Evolutionary conservation across 306 rosid genomes (phyloP).

Genomic region (Alnus rubra): DNA sequence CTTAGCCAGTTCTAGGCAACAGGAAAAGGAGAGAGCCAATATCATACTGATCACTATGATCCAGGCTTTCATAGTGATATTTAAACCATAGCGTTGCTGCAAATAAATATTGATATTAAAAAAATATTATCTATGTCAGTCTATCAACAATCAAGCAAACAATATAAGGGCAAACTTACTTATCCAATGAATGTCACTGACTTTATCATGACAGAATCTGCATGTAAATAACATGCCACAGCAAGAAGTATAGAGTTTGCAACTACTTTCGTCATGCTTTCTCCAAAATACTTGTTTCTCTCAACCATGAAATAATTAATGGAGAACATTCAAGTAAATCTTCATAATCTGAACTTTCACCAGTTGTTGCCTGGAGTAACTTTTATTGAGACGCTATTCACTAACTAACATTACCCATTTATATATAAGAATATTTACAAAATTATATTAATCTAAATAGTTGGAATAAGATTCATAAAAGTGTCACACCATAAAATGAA

Average conservation of each 20-base stretch:
- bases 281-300: conserved; percentile 57
- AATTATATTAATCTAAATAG: conserved; percentile 8
- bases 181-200: conserved; percentile 53
- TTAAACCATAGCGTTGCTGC: no score
- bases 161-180: conserved; percentile 35
- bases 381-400: conserved; percentile 73
- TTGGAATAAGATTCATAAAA: not conserved
- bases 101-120: no score
- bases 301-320: conserved; percentile 36
- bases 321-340: conserved; percentile 43
- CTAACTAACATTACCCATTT: conserved; percentile 32
- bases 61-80: no score
- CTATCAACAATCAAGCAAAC: no score
- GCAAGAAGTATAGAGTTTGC: conserved; percentile 71
- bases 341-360: conserved; percentile 46
- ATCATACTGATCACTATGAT: no score
- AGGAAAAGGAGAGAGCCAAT: no score
- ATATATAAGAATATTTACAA: conserved; percentile 24
- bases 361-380: conserved; percentile 45
- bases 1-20: no score
- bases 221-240: conserved; percentile 59
- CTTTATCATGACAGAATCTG: no score
- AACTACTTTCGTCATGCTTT: conserved; percentile 71
- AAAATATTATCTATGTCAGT: no score
- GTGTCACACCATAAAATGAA: conserved; percentile 27